phyloP scores from a whole-genome alignment of 73 alveolate genomes.

The Loxodes magnus region DNA sequence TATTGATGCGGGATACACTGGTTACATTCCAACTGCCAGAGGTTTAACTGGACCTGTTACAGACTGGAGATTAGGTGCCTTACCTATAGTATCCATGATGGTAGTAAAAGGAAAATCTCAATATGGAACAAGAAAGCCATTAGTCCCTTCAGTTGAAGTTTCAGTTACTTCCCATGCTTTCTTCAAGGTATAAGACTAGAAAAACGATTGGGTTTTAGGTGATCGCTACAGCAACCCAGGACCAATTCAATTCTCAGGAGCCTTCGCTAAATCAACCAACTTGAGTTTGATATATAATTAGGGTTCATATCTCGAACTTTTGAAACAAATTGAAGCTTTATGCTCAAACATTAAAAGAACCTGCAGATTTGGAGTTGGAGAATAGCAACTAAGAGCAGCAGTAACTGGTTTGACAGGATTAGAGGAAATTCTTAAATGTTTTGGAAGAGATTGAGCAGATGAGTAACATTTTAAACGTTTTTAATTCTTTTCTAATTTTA shows the following conservation, averaged over 20 bases:
- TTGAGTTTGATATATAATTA: constrained; percentile 12
- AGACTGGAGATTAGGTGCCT: constrained; percentile 47
- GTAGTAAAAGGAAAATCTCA: constrained; percentile 17
- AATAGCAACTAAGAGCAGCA: constrained; percentile 6
- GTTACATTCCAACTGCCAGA: constrained; percentile 38
- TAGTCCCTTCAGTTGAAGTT: constrained; percentile 56
- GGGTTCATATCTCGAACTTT: constrained; percentile 7
- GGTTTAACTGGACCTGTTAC: constrained; percentile 13
- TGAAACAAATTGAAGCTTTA: constrained; percentile 15
- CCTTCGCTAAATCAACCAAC: constrained; percentile 13
- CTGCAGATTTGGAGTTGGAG: constrained; percentile 14
- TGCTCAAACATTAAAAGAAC: neutral
- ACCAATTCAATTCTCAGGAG: constrained; percentile 48
- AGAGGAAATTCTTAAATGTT: constrained; percentile 10
- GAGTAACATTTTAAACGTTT: too few relatives aligned
- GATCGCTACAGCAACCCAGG: constrained; percentile 79
- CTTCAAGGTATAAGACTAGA: constrained; percentile 8
- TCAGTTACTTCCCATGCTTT: constrained; percentile 31
- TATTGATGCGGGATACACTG: constrained; percentile 42
- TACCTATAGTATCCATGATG: constrained; percentile 34
- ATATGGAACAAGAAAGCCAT: constrained; percentile 26
- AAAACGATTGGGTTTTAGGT: constrained; percentile 33
- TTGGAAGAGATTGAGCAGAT: too few relatives aligned
- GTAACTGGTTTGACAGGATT: neutral
- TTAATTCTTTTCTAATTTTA: too few relatives aligned